phyloP scores from a whole-genome alignment of 2,329 filamentous ascomycete genomes.

The Beauveria medogensis region DNA sequence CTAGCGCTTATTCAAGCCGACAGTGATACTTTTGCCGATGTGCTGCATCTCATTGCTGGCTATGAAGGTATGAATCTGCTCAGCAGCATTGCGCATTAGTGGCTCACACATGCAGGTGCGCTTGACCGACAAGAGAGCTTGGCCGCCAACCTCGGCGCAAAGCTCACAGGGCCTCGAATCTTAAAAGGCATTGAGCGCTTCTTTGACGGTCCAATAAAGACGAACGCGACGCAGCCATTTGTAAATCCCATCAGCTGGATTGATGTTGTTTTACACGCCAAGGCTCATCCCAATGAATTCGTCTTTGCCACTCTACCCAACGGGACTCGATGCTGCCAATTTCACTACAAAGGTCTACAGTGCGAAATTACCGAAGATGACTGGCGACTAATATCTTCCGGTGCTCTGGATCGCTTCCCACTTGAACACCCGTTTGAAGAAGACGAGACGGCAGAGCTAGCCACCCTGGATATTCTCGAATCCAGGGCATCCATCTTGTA shows the following conservation, averaged over 20 bases:
- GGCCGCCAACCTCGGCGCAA: constrained; percentile 75
- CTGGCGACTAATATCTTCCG: constrained; percentile 74
- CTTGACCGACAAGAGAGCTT: constrained; percentile 80
- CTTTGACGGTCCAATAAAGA: constrained; percentile 70
- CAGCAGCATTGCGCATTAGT: constrained; percentile 11
- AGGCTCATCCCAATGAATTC: constrained; percentile 72
- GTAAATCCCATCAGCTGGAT: constrained; percentile 66
- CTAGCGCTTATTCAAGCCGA: constrained; percentile 46
- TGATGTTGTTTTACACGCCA: constrained; percentile 78
- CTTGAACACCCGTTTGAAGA: constrained; percentile 74
- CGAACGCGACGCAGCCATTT: constrained; percentile 45
- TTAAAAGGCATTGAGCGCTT: constrained; percentile 80
- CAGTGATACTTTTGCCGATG: constrained; percentile 61
- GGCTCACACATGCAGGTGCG: constrained; percentile 45
- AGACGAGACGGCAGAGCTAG: constrained; percentile 78
- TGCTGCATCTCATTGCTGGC: constrained; percentile 64
- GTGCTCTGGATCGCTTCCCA: constrained; percentile 70
- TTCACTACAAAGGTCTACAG: constrained; percentile 70
- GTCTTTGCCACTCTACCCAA: constrained; percentile 60
- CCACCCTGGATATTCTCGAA: constrained; percentile 76
- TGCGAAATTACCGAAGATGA: constrained; percentile 86
- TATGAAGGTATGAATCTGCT: constrained; percentile 53
- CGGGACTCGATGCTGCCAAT: constrained; percentile 67
- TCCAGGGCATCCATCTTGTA: constrained; percentile 68
- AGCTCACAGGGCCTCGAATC: constrained; percentile 72